Base-by-base conservation (phyloP, 768 basidiomycete genomes). In the Boletus pseudo-olivaceus region DNA sequence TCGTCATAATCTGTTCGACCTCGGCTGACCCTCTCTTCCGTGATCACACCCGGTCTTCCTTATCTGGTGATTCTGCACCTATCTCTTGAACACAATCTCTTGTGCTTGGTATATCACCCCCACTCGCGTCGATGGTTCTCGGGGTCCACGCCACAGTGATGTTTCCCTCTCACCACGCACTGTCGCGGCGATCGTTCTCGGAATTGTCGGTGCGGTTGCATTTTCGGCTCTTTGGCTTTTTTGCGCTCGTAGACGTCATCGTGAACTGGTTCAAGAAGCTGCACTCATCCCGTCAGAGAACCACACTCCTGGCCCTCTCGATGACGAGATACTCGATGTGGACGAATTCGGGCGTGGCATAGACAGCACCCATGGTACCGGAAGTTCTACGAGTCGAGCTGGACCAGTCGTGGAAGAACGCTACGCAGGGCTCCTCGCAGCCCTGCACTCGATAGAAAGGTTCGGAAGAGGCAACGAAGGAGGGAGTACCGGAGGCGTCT, bases 171-270 rank as follows among this genome's bases (percentile, higher is more conserved):
- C 66, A 11, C 62, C 70, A 2, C 64, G 68, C 27, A 45, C 62
- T 15, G 55, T 72, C 4, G 56, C 51, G 7, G 70, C 47, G 7
- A 52, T 70, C 12, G 57, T 61, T 2, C 55, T 70, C 14, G 70
- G 70, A 20, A 49, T 68, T 15, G 44, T 61, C 5, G 69, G 68
- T 27, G 56, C 62, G 4, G 17, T 68, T 46, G 64, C 64, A 14
- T 70, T 70, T 39, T 55, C 62, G 3, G 50, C 40, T 35, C 57
- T 70, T 4, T 72, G 68, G 70, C 60, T 72, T 17, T 66, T 68
- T 37, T 70, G 69, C n/a, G 68, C 70, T 39, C 64, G 66, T 27
- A 62, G 64, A 48, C 68, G 70, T 27, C 66, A 62, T 53, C 70
- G 62, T 29, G 47, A 53, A 29, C 53, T 69, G 20, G 42, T 46